Evolutionary conservation across 805 yeast genomes (phyloP).

Genomic region (Candida nemodendra): DNA sequence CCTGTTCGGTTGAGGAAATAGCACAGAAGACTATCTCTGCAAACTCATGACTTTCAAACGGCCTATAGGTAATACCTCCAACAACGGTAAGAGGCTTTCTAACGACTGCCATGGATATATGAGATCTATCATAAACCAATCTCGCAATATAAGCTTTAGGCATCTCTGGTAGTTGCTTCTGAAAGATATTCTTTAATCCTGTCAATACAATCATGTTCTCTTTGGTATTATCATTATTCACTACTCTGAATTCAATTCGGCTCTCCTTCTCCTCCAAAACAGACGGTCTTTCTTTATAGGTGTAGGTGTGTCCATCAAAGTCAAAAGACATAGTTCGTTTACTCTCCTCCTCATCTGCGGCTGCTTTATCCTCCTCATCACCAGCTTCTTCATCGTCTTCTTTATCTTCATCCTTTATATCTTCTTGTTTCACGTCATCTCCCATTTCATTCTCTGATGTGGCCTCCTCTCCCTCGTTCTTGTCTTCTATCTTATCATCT

Average conservation of each 20-base stretch:
- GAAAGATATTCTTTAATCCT: conserved; percentile 93
- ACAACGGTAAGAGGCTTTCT: conserved; percentile 84
- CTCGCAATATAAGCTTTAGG: conserved; percentile 96
- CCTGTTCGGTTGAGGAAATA: conserved; percentile 95
- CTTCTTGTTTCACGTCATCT: conserved; percentile 11
- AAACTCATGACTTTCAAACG: conserved; percentile 84
- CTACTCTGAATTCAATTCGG: conserved; percentile 91
- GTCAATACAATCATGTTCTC: conserved; percentile 91
- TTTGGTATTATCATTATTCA: conserved; percentile 85
- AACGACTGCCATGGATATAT: conserved; percentile 93
- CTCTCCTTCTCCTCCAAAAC: conserved; percentile 93
- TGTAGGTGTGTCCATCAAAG: conserved; percentile 76
- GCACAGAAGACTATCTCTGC: conserved; percentile 99
- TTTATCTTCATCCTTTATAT: conserved; percentile 21
- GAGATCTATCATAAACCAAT: conserved; percentile 90
- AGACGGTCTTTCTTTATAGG: conserved; percentile 89
- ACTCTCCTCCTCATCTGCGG: conserved; percentile 39
- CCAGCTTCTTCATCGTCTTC: conserved; percentile 26
- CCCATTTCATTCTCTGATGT: conserved; percentile 17
- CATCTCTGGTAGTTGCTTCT: conserved; percentile 97
- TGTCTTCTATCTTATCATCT: conserved; percentile 16
- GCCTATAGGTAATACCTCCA: conserved; percentile 96
- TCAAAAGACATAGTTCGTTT: conserved; percentile 48
- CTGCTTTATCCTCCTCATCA: conserved; percentile 29
- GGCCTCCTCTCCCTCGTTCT: conserved; percentile 16